These are phyloP conservation scores for Centrapalus pauciflorus DNA, from an alignment of 129 eudicot genomes.

Conservation along the genomic window DNA sequence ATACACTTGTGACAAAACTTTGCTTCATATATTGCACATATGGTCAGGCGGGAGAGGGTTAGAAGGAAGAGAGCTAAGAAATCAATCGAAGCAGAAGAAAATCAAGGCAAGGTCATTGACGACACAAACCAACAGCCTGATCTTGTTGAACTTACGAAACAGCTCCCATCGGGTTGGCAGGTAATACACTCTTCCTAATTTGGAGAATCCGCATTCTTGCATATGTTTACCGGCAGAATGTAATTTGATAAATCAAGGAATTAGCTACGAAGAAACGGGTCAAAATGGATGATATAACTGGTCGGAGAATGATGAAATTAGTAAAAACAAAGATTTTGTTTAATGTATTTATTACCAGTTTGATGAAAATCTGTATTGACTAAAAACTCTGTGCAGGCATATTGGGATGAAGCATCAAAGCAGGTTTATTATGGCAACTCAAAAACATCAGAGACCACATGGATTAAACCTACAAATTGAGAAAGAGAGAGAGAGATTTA, in stretches of 20 bases:
- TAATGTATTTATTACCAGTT: too few species aligned
- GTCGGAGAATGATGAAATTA: too few species aligned
- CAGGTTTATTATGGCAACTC: conserved; percentile 78
- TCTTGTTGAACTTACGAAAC: conserved; percentile 48
- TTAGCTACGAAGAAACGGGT: too few species aligned
- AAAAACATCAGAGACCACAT: conserved; percentile 71
- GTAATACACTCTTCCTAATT: conserved; percentile 22
- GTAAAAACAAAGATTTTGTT: too few species aligned
- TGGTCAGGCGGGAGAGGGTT: conserved; percentile 86
- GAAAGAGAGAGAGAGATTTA: not conserved
- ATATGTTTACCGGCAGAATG: too few species aligned
- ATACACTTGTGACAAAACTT: not conserved
- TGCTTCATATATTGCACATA: not conserved
- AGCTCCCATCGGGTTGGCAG: conserved; percentile 92
- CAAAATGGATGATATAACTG: too few species aligned
- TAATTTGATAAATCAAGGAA: too few species aligned
- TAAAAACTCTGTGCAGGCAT: conserved; percentile 44
- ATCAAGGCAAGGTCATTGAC: conserved; percentile 20
- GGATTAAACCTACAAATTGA: conserved; percentile 62
- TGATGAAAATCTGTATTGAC: too few species aligned
- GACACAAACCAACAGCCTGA: conserved; percentile 50
- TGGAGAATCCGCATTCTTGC: not conserved
- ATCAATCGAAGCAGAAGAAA: conserved; percentile 39
- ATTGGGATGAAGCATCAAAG: conserved; percentile 91
- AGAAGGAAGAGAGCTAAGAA: conserved; percentile 70